Percentiles rank a stretch among this genome's conserved stretches.
phyloP scores from a whole-genome alignment of 2,329 filamentous ascomycete species.

The Alternaria conjuncta region DNA sequence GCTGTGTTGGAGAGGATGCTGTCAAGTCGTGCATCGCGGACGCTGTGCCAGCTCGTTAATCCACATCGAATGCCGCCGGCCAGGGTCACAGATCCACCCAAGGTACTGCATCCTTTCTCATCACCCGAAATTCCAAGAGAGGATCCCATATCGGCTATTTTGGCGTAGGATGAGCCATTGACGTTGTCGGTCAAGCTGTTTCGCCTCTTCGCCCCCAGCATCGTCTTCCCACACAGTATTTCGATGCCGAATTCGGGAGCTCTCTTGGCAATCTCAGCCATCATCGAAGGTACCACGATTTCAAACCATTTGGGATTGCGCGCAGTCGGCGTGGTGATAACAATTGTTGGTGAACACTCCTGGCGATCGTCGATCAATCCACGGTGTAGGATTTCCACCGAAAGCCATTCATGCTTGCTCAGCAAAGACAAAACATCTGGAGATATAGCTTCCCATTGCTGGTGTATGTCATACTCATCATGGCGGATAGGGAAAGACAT shows the following conservation, averaged over 20 bases:
- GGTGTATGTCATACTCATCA: background rate
- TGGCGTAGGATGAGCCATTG: background rate
- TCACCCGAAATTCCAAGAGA: background rate
- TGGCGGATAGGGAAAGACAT: background rate
- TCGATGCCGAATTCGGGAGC: background rate
- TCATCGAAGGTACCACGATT: background rate
- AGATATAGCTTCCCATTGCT: background rate
- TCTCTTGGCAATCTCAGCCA: background rate
- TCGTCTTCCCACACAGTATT: background rate
- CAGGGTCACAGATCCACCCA: background rate
- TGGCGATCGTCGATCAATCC: background rate
- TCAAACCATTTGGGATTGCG: background rate
- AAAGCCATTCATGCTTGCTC: background rate
- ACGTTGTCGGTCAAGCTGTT: background rate
- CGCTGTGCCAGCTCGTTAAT: background rate
- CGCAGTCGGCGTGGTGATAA: background rate
- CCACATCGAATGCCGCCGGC: background rate
- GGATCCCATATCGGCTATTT: background rate
- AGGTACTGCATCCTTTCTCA: background rate
- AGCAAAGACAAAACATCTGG: background rate
- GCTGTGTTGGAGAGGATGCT: background rate
- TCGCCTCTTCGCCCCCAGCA: background rate
- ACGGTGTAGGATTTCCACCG: background rate
- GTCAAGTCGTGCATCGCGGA: background rate
- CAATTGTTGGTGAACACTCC: background rate